Evolutionary conservation across 805 yeast genomes (phyloP).

Genomic region (Starmerella stigmatis): DNA sequence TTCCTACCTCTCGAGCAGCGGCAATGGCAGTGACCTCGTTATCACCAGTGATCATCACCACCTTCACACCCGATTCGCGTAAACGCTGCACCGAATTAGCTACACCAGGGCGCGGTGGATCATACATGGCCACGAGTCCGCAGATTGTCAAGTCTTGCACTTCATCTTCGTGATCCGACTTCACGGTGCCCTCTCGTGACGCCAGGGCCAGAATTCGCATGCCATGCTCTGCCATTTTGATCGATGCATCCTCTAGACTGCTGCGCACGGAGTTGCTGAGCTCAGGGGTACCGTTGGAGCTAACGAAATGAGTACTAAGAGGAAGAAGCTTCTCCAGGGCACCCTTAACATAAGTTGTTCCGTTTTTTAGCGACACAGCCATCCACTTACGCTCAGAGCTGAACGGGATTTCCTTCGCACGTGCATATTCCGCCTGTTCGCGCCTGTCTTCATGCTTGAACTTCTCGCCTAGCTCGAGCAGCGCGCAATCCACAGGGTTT

Average conservation of each 20-base stretch:
- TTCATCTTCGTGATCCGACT: constrained; percentile 59
- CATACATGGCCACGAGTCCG: constrained; percentile 92
- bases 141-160: constrained; percentile 75
- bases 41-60: constrained; percentile 92
- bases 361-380: constrained; percentile 66
- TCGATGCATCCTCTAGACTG: constrained; percentile 48
- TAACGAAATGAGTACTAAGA: constrained; percentile 49
- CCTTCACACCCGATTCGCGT: constrained; percentile 87
- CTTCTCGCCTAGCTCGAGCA: constrained; percentile 59
- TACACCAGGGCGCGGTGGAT: constrained; percentile 92
- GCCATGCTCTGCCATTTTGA: constrained; percentile 66
- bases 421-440: constrained; percentile 37
- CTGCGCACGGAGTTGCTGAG: constrained; percentile 43
- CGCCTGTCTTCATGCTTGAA: constrained; percentile 69
- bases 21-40: constrained; percentile 43
- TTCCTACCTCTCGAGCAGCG: constrained; percentile 51
- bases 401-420: constrained; percentile 71
- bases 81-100: constrained; percentile 60
- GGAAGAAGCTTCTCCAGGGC: constrained; percentile 69
- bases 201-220: constrained; percentile 80
- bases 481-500: constrained; percentile 90
- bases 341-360: constrained; percentile 72
- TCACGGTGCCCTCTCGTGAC: constrained; percentile 36
- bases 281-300: constrained; percentile 49
- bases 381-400: constrained; percentile 75